Evolutionary conservation across 257 asterid species (phyloP), one percentile per base, ranked within the genome.

Genomic region (Cordia subcordata): DNA sequence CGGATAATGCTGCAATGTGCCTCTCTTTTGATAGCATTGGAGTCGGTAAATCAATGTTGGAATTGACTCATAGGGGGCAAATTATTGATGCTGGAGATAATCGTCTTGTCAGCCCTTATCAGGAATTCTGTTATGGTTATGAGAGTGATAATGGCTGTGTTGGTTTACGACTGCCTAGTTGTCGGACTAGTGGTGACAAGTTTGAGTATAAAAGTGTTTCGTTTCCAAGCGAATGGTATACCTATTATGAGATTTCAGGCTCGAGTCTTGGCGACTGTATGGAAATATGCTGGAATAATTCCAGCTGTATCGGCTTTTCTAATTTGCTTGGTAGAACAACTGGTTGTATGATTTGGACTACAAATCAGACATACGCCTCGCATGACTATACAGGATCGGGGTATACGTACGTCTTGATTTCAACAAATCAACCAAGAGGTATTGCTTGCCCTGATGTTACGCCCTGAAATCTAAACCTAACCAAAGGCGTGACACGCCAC

Each of bases 211-310:
- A 37, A 55, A 53, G 50, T 32, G 75, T 38, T 14, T 2, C 13
- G 20, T 70, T 58, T 53, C 5, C 47, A 42, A 8, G 14, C 12
- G 14, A 5, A 39, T 0, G 15, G 5, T 1, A 38, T n/a, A 14
- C 5, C 55, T 23, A 10, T 12, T 66, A 70, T 44, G 44, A 5
- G 11, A 64, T 52, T 16, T 37, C 63, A 17, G 58, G 20, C 64
- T 16, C 64, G 14, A 64, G 53, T 21, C 49, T 63, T 3, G 37
- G 37, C 44, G 67, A 70, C 19, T 70, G 75, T 53, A 70, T 70
- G 75, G 66, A 70, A 20, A 63, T 21, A 13, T 70, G 75, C 32
- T 70, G 75, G 70, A 58, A 58, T 33, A 45, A 70, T 35, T 70
- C 66, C 61, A 58, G 8, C 19, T 69, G 74, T 46, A 56, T 17